Conservation (phyloP, 805 yeast species). For the Ogataea corticis region DNA sequence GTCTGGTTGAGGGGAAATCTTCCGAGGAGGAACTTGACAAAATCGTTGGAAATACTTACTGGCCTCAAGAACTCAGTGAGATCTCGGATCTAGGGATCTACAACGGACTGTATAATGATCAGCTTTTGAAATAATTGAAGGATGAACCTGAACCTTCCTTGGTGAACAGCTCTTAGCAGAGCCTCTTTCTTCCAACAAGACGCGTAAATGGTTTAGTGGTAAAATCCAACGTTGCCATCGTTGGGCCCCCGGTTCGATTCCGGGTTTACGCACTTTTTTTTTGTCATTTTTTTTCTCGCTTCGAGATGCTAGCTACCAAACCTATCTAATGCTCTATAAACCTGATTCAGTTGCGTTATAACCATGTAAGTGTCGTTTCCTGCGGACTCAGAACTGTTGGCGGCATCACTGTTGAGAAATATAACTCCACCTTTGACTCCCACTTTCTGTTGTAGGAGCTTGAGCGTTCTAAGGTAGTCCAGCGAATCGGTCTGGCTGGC, state of each 20-base stretch:
- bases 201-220: slow-evolving; percentile 30
- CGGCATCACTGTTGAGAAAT: slow-evolving; percentile 8
- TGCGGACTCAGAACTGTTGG: neutral
- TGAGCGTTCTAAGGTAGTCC: slow-evolving; percentile 28
- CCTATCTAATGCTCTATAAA: slow-evolving; percentile 11
- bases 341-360: neutral
- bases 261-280: slow-evolving; percentile 26
- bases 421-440: slow-evolving; percentile 25
- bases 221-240: slow-evolving; percentile 30
- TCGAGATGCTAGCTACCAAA: neutral
- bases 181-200: neutral
- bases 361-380: neutral
- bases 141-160: no score
- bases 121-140: neutral
- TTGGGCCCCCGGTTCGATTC: slow-evolving; percentile 32
- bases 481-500: slow-evolving; percentile 25
- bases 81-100: slow-evolving; percentile 28
- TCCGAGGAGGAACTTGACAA: slow-evolving; percentile 25
- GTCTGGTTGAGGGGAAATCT: slow-evolving; percentile 44
- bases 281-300: neutral
- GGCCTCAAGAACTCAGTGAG: slow-evolving; percentile 30
- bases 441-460: slow-evolving; percentile 13
- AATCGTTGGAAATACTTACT: slow-evolving; percentile 28
- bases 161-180: neutral
- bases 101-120: neutral